Evolutionary conservation across 192 early-diverging fungal species (phyloP).

Genomic region (Geranomyces variabilis): DNA sequence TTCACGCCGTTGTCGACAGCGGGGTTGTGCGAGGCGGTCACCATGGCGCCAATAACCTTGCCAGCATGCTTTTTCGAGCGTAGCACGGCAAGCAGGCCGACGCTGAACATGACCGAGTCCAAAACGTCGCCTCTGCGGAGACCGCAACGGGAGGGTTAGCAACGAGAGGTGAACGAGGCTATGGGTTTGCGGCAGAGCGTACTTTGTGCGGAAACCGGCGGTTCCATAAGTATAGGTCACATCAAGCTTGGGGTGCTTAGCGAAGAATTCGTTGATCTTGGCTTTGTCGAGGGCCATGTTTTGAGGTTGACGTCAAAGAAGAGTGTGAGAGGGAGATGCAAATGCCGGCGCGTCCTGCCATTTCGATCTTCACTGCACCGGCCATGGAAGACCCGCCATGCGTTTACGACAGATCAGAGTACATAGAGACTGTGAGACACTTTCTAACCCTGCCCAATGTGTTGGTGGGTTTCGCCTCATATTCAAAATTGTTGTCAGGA

Average conservation of each 20-base stretch:
- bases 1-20: slow-evolving; percentile 98
- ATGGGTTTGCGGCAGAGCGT: neutral
- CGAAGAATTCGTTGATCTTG: slow-evolving; percentile 19
- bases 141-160: neutral
- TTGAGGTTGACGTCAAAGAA: too few species aligned
- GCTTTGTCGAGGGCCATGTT: slow-evolving; percentile 1
- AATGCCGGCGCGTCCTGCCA: too few species aligned
- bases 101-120: slow-evolving; percentile 90
- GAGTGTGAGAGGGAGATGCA: too few species aligned
- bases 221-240: slow-evolving; percentile 87
- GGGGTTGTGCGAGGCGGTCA: slow-evolving; percentile 99
- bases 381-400: slow-evolving; percentile 77
- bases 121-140: slow-evolving; percentile 74
- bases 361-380: too few species aligned
- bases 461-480: too few species aligned
- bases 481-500: slow-evolving; percentile 60
- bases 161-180: neutral
- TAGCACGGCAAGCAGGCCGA: slow-evolving; percentile 87
- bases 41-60: slow-evolving; percentile 91
- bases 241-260: slow-evolving; percentile 72
- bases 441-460: neutral
- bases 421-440: slow-evolving; percentile 85
- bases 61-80: slow-evolving; percentile 87
- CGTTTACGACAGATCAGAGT: slow-evolving; percentile 81
- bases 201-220: slow-evolving; percentile 95